Evolutionary conservation across 768 basidiomycete species (phyloP), one percentile per base, ranked within the genome.

Genomic region (Omphalotus guepiniiformis): DNA sequence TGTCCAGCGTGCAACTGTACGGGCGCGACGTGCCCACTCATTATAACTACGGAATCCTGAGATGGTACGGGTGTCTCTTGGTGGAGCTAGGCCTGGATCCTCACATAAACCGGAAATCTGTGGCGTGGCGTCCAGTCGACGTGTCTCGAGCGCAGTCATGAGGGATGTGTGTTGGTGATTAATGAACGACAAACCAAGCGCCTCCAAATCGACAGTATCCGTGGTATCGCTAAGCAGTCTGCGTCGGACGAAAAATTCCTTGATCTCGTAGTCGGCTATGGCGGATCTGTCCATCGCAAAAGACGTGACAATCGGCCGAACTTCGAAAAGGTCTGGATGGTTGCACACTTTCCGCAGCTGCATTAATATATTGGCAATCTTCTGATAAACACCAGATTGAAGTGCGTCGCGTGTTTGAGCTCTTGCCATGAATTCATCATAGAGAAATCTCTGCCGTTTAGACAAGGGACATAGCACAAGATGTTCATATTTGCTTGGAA

Each of bases 321-420:
- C 82, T 64, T 94, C 89, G 61, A 95, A 94, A 8, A 93, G 72
- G 64, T 93, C 87, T 0, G 94, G 95, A 64, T 97, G 93, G 47
- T 90, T 93, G 71, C 92, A 92, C 35, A 95, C 91, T 70, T 98
- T 97, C 47, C 96, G 85, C 3, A 98, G 76, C 63, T 99, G 96
- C 96, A 98, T 99, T 50, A 98, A 78, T 48, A 95, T 83, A 61
- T 99, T 99, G 56, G 88, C 88, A 36, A 91, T 86, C 66, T 88
- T 88, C 65, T 88, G 86, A 58, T 91, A 91, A 3, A 88, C 75
- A 3, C 93, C 94, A 2, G 92, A 91, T 18, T 83, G 73, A 38
- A 96, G 72, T 16, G 89, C 90, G 52, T 85, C 81, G 23, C 79
- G 78, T 2, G 93, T 96, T 44, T 91, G 83, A 1, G 88, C 79